A percentile compares a stretch with the other conserved stretches of the same genome.
Conservation (phyloP, 2,329 filamentous ascomycete species). For the Calonectria honghensis region DNA sequence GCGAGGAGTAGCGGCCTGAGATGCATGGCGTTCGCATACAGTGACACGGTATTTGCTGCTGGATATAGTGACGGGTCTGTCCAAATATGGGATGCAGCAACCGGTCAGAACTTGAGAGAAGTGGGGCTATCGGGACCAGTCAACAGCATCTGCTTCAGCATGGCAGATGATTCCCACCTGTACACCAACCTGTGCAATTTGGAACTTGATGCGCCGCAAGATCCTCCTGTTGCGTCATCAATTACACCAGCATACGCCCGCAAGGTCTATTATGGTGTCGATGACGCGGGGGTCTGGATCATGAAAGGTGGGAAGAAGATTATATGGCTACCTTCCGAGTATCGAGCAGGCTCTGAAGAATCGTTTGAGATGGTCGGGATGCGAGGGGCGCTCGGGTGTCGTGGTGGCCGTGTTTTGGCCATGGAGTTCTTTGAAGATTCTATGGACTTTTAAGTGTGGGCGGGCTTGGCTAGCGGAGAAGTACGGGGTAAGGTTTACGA, state of each 20-base stretch:
- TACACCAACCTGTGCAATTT: background rate
- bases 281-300: background rate
- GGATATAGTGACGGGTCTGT: background rate
- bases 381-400: background rate
- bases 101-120: background rate
- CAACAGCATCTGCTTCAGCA: background rate
- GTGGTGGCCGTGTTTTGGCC: background rate
- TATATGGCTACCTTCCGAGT: background rate
- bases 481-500: background rate
- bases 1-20: background rate
- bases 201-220: background rate
- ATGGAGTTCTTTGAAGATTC: background rate
- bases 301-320: background rate
- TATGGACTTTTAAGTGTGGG: background rate
- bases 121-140: background rate
- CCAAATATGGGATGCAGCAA: background rate
- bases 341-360: background rate
- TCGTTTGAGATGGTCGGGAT: background rate
- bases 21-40: background rate
- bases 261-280: background rate
- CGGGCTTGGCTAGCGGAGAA: background rate
- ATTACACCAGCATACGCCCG: background rate
- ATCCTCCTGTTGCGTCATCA: background rate
- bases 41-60: background rate
- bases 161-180: background rate